A percentile compares a stretch with the other conserved stretches of the same genome.
Evolutionary conservation across 202 grass and related monocot species (phyloP).

Genomic region (Carex arenaria): DNA sequence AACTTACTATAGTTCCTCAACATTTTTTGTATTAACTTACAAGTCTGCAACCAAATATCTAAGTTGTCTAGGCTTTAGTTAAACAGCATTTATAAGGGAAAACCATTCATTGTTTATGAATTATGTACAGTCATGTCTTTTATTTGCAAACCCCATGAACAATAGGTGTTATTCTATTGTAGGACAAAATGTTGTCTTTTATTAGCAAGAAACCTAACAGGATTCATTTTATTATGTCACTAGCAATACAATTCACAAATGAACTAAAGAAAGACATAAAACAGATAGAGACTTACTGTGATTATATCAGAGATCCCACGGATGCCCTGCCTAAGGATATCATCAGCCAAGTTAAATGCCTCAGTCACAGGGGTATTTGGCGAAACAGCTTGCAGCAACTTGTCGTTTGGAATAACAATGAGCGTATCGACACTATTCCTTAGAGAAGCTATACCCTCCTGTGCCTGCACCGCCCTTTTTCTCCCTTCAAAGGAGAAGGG

Average conservation of each 20-base stretch:
- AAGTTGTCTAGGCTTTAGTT: neutral
- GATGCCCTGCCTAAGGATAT: conserved; percentile 95
- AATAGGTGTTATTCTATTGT: neutral
- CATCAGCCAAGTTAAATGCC: conserved; percentile 99
- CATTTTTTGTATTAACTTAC: neutral
- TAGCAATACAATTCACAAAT: neutral
- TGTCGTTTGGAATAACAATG: conserved; percentile 99
- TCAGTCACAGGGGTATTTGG: conserved; percentile 92
- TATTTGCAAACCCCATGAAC: neutral
- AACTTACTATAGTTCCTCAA: neutral
- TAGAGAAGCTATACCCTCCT: conserved; percentile 89
- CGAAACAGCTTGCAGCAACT: conserved; percentile 82
- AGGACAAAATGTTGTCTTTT: neutral
- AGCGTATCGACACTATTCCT: conserved; percentile 95
- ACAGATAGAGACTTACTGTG: conserved; percentile 35
- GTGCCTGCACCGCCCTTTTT: conserved; percentile 87
- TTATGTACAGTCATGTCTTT: neutral
- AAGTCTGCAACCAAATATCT: neutral
- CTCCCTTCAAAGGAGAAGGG: conserved; percentile 98
- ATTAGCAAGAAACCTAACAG: neutral
- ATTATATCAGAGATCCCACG: conserved; percentile 98
- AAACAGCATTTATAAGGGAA: neutral
- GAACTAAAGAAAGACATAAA: neutral
- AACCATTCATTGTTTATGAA: neutral
- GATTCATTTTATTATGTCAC: neutral